These are phyloP conservation scores for Raddia guianensis DNA, from an alignment of 176 grass and related monocot genomes.

Conservation along the genomic window DNA sequence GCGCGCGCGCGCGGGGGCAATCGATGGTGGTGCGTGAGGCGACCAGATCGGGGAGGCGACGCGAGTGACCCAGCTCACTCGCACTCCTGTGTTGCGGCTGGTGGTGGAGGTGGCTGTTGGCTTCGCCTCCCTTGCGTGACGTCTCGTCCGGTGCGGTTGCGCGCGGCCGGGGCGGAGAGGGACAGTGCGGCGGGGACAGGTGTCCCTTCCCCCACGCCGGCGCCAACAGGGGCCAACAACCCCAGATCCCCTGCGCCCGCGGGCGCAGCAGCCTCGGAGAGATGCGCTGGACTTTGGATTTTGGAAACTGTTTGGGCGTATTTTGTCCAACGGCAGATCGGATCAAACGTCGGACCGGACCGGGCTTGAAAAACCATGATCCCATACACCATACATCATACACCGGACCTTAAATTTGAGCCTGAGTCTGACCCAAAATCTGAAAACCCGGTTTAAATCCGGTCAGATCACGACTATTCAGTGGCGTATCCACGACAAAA, in stretches of 20 bases:
- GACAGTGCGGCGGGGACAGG: slow-evolving; percentile 44
- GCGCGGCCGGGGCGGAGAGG: background rate
- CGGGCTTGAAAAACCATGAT: no score
- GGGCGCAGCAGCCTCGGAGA: background rate
- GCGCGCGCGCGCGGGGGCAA: background rate
- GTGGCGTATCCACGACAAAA: no score
- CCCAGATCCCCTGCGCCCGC: slow-evolving; percentile 28
- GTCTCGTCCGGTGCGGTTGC: background rate
- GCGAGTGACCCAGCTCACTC: slow-evolving; percentile 18
- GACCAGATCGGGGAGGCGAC: slow-evolving; percentile 30
- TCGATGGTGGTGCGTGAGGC: slow-evolving; percentile 5
- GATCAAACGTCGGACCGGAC: no score
- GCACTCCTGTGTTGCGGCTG: background rate
- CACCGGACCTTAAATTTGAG: no score
- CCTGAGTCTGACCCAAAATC: no score
- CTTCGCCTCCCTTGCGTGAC: background rate
- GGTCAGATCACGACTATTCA: no score
- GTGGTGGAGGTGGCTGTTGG: background rate
- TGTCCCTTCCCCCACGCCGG: slow-evolving; percentile 28
- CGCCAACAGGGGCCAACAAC: background rate
- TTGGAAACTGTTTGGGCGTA: no score
- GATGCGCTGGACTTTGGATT: no score
- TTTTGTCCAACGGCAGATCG: no score
- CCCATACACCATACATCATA: no score
- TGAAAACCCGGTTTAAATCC: no score